phyloP scores from a whole-genome alignment of 495 filamentous ascomycete species.

The Bacidia gigantensis region DNA sequence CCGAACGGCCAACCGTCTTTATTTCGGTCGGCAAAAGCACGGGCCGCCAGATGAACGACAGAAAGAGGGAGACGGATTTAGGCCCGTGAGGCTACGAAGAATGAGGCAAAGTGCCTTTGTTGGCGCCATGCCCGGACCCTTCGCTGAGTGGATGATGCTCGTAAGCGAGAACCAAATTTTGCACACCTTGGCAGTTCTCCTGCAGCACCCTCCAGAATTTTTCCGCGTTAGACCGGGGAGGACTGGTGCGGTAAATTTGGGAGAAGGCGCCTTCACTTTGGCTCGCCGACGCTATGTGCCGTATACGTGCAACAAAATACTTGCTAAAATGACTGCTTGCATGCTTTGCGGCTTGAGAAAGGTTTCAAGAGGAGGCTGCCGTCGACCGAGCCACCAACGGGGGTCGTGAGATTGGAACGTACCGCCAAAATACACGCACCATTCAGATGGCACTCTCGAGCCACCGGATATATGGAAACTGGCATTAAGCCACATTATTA shows the following conservation, averaged over 20 bases:
- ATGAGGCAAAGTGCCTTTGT: not conserved
- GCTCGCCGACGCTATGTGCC: not conserved
- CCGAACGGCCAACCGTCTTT: not conserved
- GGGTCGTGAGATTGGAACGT: not conserved
- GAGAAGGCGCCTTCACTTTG: not conserved
- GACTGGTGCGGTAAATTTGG: not conserved
- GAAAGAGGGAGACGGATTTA: not conserved
- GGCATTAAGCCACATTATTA: not conserved
- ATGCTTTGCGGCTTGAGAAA: not conserved
- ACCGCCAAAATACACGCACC: not conserved
- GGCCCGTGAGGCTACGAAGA: not conserved
- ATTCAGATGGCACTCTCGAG: not conserved
- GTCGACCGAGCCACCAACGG: constrained; percentile 1
- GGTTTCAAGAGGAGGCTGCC: not conserved
- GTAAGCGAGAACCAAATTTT: not conserved
- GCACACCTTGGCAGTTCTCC: not conserved
- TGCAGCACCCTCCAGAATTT: not conserved
- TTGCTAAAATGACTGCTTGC: not conserved
- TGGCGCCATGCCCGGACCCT: not conserved
- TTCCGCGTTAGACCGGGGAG: not conserved
- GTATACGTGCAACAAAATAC: not conserved
- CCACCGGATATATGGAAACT: not conserved
- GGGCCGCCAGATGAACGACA: not conserved
- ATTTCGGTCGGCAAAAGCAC: not conserved
- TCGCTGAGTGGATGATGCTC: not conserved